phyloP scores from a whole-genome alignment of 192 early-diverging fungal genomes.

The Geranomyces variabilis region DNA sequence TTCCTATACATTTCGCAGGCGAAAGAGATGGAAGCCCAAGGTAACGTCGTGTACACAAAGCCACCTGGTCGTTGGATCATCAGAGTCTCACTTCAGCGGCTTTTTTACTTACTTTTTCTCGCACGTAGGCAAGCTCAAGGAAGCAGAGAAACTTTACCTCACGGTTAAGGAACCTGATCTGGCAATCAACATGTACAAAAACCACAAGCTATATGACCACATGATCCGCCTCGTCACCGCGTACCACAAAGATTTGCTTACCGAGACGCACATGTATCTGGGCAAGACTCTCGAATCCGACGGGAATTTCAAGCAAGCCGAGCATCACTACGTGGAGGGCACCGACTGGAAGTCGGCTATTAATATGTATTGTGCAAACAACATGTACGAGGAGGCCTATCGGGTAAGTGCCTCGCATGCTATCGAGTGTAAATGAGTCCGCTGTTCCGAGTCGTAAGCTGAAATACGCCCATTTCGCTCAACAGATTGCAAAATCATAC shows the following conservation, averaged over 20 bases:
- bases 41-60: constrained; percentile 8
- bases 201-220: constrained; percentile 67
- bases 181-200: constrained; percentile 75
- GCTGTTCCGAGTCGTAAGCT: too few species aligned
- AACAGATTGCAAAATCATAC: constrained; percentile 58
- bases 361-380: constrained; percentile 72
- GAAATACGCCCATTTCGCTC: neutral
- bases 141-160: constrained; percentile 67
- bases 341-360: constrained; percentile 67
- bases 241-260: constrained; percentile 65
- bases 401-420: constrained; percentile 37
- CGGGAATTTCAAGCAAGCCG: constrained; percentile 62
- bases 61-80: too few species aligned
- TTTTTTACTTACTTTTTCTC: neutral
- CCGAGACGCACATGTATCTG: constrained; percentile 64
- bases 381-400: constrained; percentile 67
- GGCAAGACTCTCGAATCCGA: constrained; percentile 65
- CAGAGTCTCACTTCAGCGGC: too few species aligned
- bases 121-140: constrained; percentile 56
- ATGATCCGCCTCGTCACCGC: constrained; percentile 66
- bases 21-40: constrained; percentile 60
- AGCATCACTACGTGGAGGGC: constrained; percentile 67
- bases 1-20: constrained; percentile 64
- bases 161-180: constrained; percentile 65
- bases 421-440: neutral